Evolutionary conservation across 2,329 filamentous ascomycete species (phyloP).

Genomic region (Zasmidium cellare): DNA sequence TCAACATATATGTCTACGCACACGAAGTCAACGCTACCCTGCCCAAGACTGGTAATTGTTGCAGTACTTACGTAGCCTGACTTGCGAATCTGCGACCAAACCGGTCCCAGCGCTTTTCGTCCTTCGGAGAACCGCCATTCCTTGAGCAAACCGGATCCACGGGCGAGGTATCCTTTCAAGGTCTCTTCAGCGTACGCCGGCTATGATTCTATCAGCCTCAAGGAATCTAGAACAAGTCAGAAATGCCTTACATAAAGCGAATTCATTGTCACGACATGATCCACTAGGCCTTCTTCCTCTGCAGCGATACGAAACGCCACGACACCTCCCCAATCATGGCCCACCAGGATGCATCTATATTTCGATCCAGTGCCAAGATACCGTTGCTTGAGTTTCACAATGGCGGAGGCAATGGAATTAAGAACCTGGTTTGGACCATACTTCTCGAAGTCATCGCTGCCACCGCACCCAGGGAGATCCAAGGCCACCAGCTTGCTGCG

Average conservation of each 20-base stretch:
- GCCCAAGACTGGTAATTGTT: background rate
- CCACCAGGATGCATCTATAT: slow-evolving; percentile 43
- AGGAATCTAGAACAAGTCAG: background rate
- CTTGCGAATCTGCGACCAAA: slow-evolving; percentile 49
- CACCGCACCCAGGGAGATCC: slow-evolving; percentile 61
- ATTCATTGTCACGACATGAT: slow-evolving; percentile 57
- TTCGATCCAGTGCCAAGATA: slow-evolving; percentile 36
- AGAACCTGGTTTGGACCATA: slow-evolving; percentile 55
- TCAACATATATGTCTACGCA: slow-evolving; percentile 20
- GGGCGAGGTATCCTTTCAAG: slow-evolving; percentile 8
- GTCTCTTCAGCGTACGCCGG: slow-evolving; percentile 14
- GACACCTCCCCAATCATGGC: slow-evolving; percentile 49
- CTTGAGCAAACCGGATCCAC: slow-evolving; percentile 9
- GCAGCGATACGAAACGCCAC: slow-evolving; percentile 57
- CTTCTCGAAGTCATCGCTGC: slow-evolving; percentile 52
- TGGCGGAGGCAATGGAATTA: slow-evolving; percentile 55
- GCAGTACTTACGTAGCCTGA: slow-evolving; percentile 49
- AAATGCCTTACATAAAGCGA: slow-evolving; percentile 51
- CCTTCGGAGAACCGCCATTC: slow-evolving; percentile 9
- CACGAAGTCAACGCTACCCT: background rate
- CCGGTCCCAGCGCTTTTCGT: slow-evolving; percentile 26
- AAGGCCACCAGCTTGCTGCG: slow-evolving; percentile 53
- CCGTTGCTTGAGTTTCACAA: slow-evolving; percentile 50
- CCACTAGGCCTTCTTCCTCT: slow-evolving; percentile 57
- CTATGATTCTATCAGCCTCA: background rate